Evolutionary conservation across 352 stramenopile genomes (phyloP).

Genomic region (Pythium insidiosum): DNA sequence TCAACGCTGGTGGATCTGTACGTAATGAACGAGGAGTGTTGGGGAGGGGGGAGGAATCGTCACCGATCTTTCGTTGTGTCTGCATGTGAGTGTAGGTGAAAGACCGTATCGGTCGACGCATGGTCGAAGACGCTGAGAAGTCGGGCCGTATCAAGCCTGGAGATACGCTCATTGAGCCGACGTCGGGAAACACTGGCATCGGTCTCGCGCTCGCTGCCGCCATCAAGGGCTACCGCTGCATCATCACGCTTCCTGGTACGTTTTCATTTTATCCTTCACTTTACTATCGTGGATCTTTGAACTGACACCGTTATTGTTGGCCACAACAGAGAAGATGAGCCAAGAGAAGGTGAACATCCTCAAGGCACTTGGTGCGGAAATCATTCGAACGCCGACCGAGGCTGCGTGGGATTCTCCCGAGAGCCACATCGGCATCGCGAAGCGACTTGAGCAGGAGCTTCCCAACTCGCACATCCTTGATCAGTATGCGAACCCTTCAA

Average conservation of each 20-base stretch:
- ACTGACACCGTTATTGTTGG: no score
- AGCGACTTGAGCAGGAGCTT: constrained; percentile 87
- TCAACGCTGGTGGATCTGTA: constrained; percentile 89
- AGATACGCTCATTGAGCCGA: constrained; percentile 96
- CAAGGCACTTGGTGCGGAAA: constrained; percentile 92
- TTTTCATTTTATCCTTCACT: neutral
- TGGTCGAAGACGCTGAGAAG: constrained; percentile 91
- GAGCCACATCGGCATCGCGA: constrained; percentile 91
- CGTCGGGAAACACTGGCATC: constrained; percentile 97
- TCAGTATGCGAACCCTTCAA: constrained; percentile 94
- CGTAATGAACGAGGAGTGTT: neutral
- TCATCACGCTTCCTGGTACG: constrained; percentile 75
- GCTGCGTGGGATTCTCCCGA: constrained; percentile 94
- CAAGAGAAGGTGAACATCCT: constrained; percentile 94
- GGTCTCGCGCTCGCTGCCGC: constrained; percentile 94
- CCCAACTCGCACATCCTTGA: constrained; percentile 94
- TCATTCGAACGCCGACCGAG: constrained; percentile 94
- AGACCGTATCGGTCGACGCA: constrained; percentile 85
- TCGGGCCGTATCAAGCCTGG: constrained; percentile 89
- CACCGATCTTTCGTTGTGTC: neutral
- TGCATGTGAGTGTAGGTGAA: constrained; percentile 56
- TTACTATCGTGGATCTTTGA: no score
- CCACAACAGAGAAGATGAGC: constrained; percentile 90
- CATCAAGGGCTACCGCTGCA: constrained; percentile 93
- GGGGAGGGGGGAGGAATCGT: neutral